Percentiles rank a stretch among this genome's conserved stretches.
phyloP scores from a whole-genome alignment of 495 filamentous ascomycete species.

The Tuber magnatum region DNA sequence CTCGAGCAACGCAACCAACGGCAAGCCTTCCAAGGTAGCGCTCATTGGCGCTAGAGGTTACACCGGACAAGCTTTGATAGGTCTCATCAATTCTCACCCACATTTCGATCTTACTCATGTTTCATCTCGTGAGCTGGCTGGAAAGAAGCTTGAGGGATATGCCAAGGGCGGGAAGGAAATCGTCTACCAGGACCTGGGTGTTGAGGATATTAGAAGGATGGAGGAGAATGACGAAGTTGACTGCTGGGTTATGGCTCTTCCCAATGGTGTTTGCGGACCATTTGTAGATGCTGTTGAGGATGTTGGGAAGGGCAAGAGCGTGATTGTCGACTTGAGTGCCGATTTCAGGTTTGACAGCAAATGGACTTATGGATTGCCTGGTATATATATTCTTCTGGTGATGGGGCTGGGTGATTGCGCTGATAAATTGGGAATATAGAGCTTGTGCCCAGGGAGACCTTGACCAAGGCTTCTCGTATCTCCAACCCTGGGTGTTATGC shows the following conservation, averaged over 20 bases:
- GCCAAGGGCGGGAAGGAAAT: constrained; percentile 70
- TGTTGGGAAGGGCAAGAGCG: constrained; percentile 57
- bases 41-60: constrained; percentile 94
- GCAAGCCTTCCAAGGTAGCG: constrained; percentile 71
- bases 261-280: constrained; percentile 94
- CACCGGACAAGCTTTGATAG: constrained; percentile 88
- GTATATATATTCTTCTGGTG: constrained; percentile 14
- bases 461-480: constrained; percentile 77
- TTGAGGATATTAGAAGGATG: constrained; percentile 87
- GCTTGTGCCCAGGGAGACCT: constrained; percentile 66
- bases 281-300: constrained; percentile 87
- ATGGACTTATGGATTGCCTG: constrained; percentile 92
- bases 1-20: constrained; percentile 79
- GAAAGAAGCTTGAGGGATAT: constrained; percentile 84
- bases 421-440: constrained; percentile 45
- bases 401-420: neutral
- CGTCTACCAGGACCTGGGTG: constrained; percentile 80
- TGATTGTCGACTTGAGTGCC: constrained; percentile 88
- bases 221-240: constrained; percentile 86
- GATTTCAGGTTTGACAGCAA: constrained; percentile 86
- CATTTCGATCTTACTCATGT: constrained; percentile 90
- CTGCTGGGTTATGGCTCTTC: constrained; percentile 97
- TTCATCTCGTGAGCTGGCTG: constrained; percentile 86
- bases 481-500: constrained; percentile 95
- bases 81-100: constrained; percentile 82